Base-by-base conservation (phyloP, 768 basidiomycete species). In the Gloeopeniophorella convolvens region DNA sequence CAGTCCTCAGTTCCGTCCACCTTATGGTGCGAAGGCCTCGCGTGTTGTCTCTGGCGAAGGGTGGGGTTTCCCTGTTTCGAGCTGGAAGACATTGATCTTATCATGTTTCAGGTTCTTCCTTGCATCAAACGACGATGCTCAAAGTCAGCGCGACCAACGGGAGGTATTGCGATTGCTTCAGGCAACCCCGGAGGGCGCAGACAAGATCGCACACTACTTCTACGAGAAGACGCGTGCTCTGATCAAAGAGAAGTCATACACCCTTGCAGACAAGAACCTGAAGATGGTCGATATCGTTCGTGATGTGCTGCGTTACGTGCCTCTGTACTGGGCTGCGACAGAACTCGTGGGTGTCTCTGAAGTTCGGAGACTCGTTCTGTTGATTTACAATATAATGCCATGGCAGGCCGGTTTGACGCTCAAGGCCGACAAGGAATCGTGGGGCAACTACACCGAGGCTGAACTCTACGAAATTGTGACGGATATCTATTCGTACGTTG, bases 381-480 rank as follows among this genome's bases (percentile, higher is more conserved):
- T 16, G 21, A 15, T 42, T 9, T 26, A n/a, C n/a, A 5, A 41
- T 12, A 4, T 5, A 6, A 12, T 32, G 5, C 6, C 28, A 28
- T 3, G 10, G 50, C 58, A 89, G 87, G 82, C 81, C 49, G 86
- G 86, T 12, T 80, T 91, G 50, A 64, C 71, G n/a, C 69, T 90
- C 47, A 87, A 83, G 67, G 77, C 75, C 2, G 74, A 74, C 46
- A 58, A 72, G 3, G 62, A 73, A 12, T 69, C 72, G 20, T 59
- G 70, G n/a, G 87, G 83, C n/a, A 67, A 69, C 30, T 86, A 79
- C 59, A 83, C 83, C 2, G 72, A 82, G 27, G 57, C 67, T 35
- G 76, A 86, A 59, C 66, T 91, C 36, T 85, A 76, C 55, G 65
- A 72, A 15, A 80, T 82, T 32, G 73, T 89, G 7, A 71, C 76